These are phyloP conservation scores for Dactylellina drechsleri DNA, from an alignment of 2,329 filamentous ascomycete genomes.

Conservation along the genomic window DNA sequence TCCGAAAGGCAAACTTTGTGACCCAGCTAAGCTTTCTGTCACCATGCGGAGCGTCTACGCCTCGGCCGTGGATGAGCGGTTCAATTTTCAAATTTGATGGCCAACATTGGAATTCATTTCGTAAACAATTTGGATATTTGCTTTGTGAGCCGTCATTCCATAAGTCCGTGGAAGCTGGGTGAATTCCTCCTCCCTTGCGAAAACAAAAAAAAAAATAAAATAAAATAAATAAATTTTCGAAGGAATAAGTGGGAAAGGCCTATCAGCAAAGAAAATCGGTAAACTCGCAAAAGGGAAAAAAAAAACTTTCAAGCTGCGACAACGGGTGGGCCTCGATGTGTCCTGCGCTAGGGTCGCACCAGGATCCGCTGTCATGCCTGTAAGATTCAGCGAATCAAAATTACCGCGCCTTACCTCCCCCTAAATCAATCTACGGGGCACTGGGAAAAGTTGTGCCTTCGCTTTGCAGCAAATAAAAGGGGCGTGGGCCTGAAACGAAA, in stretches of 20 bases:
- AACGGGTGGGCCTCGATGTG: no score
- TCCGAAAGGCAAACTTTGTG: background rate
- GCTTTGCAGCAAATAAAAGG: slow-evolving; percentile 18
- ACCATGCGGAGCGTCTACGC: slow-evolving; percentile 14
- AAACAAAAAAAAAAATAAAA: no score
- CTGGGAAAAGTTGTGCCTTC: slow-evolving; percentile 28
- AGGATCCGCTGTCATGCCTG: slow-evolving; percentile 27
- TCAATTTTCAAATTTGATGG: background rate
- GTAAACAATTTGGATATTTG: no score
- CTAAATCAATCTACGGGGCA: slow-evolving; percentile 35
- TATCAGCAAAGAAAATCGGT: no score
- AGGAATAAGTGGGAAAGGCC: no score
- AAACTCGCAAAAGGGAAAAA: no score
- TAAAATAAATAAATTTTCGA: no score
- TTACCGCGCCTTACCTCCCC: slow-evolving; percentile 47
- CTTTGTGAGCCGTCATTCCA: no score
- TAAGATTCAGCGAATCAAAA: slow-evolving; percentile 42
- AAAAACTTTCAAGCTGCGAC: no score
- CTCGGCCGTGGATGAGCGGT: background rate
- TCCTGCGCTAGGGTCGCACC: slow-evolving; percentile 12
- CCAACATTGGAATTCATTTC: no score
- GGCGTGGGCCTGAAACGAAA: slow-evolving; percentile 40
- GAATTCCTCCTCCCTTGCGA: no score
- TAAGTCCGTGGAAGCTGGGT: no score
- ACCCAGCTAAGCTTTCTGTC: slow-evolving; percentile 1